Evolutionary conservation across 352 stramenopile species (phyloP), one percentile per base, ranked within the genome.

Genomic region (Globisporangium cystogenes): DNA sequence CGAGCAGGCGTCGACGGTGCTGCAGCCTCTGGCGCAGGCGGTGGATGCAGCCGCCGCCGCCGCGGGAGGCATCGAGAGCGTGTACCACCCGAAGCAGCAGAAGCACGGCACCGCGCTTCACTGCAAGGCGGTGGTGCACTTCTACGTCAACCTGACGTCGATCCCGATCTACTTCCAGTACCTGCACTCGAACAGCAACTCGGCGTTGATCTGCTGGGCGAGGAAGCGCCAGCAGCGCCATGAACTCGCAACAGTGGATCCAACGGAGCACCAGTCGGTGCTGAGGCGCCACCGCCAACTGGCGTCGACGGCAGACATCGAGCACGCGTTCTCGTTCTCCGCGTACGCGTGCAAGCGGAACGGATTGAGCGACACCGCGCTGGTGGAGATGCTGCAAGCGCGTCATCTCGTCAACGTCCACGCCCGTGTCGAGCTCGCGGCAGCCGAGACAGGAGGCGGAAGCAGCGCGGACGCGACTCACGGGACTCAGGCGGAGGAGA

Each of bases 141-240:
- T 94, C 45, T 90, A 86, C 61, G 58, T 92, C 50, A 90, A 94
- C 51, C 59, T 94, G 27, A 94, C 83, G n/a, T 94, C 83, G 37
- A 66, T 91, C 26, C 74, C 83, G 23, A 68, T 94, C 29, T 91
- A 87, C 64, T 94, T 90, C 48, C 81, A 94, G 64, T 84, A 86
- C 61, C 63, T 90, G 4, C 72, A 92, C 56, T 87, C 79, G 16
- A 87, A 61, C 54, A 62, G 74, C 12, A 80, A 90, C 51, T 72
- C 69, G 26, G 72, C 77, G 24, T 55, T 92, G 48, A 55, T 92
- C 1, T 72, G 53, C 8, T 92, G 76, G 76, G 81, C 76, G 3
- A 81, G 71, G 51, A 76, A 76, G 48, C 79, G 77, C 59, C 37
- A 37, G 11, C 26, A 48, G 8, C 55, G 46, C 20, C 55, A 49